A percentile compares a stretch with the other conserved stretches of the same genome.
Evolutionary conservation across 1,284 basidiomycete genomes (phyloP).

Genomic region (Rhodotorula sp.): DNA sequence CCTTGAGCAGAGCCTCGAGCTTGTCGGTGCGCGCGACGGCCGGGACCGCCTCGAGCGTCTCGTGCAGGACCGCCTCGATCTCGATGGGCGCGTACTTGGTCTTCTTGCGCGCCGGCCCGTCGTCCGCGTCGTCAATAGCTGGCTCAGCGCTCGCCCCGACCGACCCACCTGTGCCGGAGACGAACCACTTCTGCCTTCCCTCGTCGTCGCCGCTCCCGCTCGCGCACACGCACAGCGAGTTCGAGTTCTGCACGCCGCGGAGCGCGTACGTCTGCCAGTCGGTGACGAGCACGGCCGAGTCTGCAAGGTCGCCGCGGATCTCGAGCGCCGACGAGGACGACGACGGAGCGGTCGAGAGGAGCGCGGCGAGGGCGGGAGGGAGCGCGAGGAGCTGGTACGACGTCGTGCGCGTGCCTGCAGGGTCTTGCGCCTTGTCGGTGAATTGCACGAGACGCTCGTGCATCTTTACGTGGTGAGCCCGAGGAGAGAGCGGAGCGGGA

Average conservation of each 20-base stretch:
- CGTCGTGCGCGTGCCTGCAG: not conserved
- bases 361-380: constrained; percentile 21
- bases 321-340: constrained; percentile 20
- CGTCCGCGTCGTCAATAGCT: constrained; percentile 36
- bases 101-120: constrained; percentile 37
- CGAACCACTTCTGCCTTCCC: constrained; percentile 13
- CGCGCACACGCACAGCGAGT: constrained; percentile 67
- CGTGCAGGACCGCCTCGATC: constrained; percentile 42
- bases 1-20: constrained; percentile 25
- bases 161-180: not conserved
- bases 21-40: constrained; percentile 38
- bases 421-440: constrained; percentile 5
- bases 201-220: constrained; percentile 11
- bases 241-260: constrained; percentile 79
- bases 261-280: constrained; percentile 72
- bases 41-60: constrained; percentile 44
- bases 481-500: not conserved
- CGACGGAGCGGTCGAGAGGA: constrained; percentile 2
- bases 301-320: constrained; percentile 75
- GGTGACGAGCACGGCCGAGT: constrained; percentile 87
- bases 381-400: constrained; percentile 28
- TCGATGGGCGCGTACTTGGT: constrained; percentile 4
- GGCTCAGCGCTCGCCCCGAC: too few species aligned
- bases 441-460: constrained; percentile 7
- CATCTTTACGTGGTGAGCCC: not conserved